Evolutionary conservation across 805 yeast genomes (phyloP), one percentile per base, ranked within the genome.

Genomic region (Myxozyma sirexii): DNA sequence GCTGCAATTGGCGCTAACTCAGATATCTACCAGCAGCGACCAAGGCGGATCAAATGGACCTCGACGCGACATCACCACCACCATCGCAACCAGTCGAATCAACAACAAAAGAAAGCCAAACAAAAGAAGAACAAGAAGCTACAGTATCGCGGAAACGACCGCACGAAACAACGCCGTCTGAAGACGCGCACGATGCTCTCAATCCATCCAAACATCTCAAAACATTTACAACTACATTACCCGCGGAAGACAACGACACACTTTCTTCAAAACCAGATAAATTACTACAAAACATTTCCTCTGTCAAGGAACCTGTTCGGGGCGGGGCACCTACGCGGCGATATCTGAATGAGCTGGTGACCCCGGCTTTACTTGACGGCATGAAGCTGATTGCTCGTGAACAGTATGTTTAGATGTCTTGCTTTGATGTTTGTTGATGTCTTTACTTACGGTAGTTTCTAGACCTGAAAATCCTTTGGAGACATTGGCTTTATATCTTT

Each of bases 261-360:
- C 2, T 17, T 17, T 38, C 45, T 10, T 15, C 45, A 8, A 12
- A n/a, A 13, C 26, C 45, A 23, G 27, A 19, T 8, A 41, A 41
- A 41, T 12, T 21, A 2, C 3, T 8, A 27, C 45, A 41, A 23
- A 5, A 4, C 8, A 21, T 4, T 19, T 10, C 27, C 27, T 10
- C 45, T 21, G 4, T 21, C 8, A 15, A 41, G 10, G 21, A 47
- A 21, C 54, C 54, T 12, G 49, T 42, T 17, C 64, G 64, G 15
- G 88, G 90, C 7, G 94, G 94, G 1, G 86, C 91, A 1, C 83
- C 88, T 0, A 79, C 86, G 1, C 80, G 96, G 64, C 80, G 79
- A 66, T 88, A 87, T 78, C 76, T 88, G 58, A 86, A 87, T 69
- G 75, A 81, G 61, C 76, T 84, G 54, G 80, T 88, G 33, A 84